Conservation (phyloP, 129 eudicot genomes). For the Helianthus tuberosus region DNA sequence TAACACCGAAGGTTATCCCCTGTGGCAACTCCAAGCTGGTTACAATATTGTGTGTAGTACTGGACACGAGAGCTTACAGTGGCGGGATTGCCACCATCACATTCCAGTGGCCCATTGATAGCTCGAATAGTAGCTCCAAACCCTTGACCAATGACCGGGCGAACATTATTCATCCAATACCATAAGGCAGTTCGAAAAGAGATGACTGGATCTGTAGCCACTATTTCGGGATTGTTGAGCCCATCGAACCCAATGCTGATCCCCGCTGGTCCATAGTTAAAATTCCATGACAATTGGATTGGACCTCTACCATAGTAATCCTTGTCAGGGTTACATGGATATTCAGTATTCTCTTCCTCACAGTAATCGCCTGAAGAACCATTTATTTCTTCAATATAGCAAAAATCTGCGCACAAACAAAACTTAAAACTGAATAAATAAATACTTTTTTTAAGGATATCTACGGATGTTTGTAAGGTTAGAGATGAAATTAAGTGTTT, state of each 20-base stretch:
- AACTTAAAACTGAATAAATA: neutral
- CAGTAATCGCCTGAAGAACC: slow-evolving; percentile 34
- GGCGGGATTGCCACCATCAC: slow-evolving; percentile 24
- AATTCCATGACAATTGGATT: slow-evolving; percentile 38
- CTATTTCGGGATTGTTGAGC: slow-evolving; percentile 37
- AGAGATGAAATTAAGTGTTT: too few species aligned
- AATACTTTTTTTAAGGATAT: too few species aligned
- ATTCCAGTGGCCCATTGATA: slow-evolving; percentile 31
- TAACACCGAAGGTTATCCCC: too few species aligned
- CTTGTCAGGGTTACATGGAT: slow-evolving; percentile 34
- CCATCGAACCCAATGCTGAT: slow-evolving; percentile 32
- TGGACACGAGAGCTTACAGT: slow-evolving; percentile 30
- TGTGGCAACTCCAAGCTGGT: too few species aligned
- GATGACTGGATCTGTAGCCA: slow-evolving; percentile 30
- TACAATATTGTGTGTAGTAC: too few species aligned
- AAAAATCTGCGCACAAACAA: slow-evolving; percentile 19
- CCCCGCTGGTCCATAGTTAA: slow-evolving; percentile 39
- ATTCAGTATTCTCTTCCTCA: slow-evolving; percentile 21
- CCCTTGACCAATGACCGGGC: slow-evolving; percentile 38
- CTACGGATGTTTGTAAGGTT: too few species aligned
- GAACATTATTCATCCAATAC: slow-evolving; percentile 40
- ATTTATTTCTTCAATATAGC: slow-evolving; percentile 34
- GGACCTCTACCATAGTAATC: slow-evolving; percentile 45
- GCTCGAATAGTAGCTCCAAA: slow-evolving; percentile 37
- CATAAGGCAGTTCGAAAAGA: slow-evolving; percentile 35